phyloP scores from a whole-genome alignment of 2,329 filamentous ascomycete species.

The Exophiala viscosa region DNA sequence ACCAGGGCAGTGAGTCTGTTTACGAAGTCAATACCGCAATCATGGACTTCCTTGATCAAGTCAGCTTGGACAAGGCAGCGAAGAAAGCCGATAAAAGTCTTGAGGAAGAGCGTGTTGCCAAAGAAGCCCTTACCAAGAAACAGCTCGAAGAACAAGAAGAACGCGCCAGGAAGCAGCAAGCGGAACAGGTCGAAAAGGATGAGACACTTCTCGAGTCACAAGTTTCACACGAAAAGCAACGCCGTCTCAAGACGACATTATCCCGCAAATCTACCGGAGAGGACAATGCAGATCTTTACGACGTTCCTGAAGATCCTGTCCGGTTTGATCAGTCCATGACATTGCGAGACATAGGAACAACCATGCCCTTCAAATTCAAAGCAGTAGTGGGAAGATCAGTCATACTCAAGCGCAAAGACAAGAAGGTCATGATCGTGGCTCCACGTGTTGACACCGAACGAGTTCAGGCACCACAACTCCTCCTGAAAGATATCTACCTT shows the following conservation, averaged over 20 bases:
- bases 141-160: slow-evolving; percentile 17
- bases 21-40: slow-evolving; percentile 24
- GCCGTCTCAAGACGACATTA: slow-evolving; percentile 13
- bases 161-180: slow-evolving; percentile 18
- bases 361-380: slow-evolving; percentile 64
- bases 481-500: slow-evolving; percentile 68
- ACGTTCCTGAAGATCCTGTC: slow-evolving; percentile 30
- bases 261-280: slow-evolving; percentile 15
- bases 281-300: slow-evolving; percentile 18
- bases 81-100: slow-evolving; percentile 22
- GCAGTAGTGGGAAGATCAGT: slow-evolving; percentile 67
- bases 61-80: slow-evolving; percentile 14
- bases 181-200: slow-evolving; percentile 22
- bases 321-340: slow-evolving; percentile 46
- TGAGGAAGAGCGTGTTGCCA: slow-evolving; percentile 26
- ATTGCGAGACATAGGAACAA: slow-evolving; percentile 56
- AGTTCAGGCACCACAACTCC: slow-evolving; percentile 58
- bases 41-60: slow-evolving; percentile 23
- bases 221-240: slow-evolving; percentile 21
- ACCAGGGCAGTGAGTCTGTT: slow-evolving; percentile 22
- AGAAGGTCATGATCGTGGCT: slow-evolving; percentile 64
- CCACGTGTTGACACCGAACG: slow-evolving; percentile 61
- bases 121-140: slow-evolving; percentile 16
- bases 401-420: slow-evolving; percentile 62
- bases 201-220: slow-evolving; percentile 21